phyloP scores from a whole-genome alignment of 2,329 filamentous ascomycete genomes.

The Cladosporium austrohemisphaericum region DNA sequence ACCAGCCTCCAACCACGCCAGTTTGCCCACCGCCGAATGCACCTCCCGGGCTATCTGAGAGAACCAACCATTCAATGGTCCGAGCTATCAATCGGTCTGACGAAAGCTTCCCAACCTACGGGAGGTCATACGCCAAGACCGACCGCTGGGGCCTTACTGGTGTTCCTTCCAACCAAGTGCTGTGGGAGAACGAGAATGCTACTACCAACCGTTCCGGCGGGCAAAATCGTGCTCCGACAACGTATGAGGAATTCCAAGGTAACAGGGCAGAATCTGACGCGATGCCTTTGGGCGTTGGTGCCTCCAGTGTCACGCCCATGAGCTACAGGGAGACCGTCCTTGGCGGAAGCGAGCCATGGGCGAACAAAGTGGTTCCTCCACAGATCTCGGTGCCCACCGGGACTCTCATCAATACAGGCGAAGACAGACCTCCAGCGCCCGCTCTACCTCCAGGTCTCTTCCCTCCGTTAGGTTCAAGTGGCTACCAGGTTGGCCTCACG shows the following conservation, averaged over 20 bases:
- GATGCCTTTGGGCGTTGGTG: neutral
- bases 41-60: neutral
- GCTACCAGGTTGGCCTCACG: neutral
- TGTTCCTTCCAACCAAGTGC: slow-evolving; percentile 16
- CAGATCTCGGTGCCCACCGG: neutral
- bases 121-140: slow-evolving; percentile 15
- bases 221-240: neutral
- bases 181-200: slow-evolving; percentile 18
- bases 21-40: neutral
- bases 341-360: slow-evolving; percentile 16
- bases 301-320: slow-evolving; percentile 1
- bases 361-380: slow-evolving; percentile 13
- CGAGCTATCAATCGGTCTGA: neutral
- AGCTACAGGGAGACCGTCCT: slow-evolving; percentile 4
- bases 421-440: neutral
- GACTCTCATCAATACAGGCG: slow-evolving; percentile 13
- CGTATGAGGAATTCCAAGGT: neutral
- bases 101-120: slow-evolving; percentile 7
- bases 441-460: slow-evolving; percentile 6
- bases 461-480: neutral
- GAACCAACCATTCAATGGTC: neutral
- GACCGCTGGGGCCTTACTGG: slow-evolving; percentile 19
- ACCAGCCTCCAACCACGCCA: too few species aligned
- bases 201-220: neutral
- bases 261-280: slow-evolving; percentile 2